Conservation (phyloP, 139 green algal genomes). For the Chlorella vulgaris region DNA sequence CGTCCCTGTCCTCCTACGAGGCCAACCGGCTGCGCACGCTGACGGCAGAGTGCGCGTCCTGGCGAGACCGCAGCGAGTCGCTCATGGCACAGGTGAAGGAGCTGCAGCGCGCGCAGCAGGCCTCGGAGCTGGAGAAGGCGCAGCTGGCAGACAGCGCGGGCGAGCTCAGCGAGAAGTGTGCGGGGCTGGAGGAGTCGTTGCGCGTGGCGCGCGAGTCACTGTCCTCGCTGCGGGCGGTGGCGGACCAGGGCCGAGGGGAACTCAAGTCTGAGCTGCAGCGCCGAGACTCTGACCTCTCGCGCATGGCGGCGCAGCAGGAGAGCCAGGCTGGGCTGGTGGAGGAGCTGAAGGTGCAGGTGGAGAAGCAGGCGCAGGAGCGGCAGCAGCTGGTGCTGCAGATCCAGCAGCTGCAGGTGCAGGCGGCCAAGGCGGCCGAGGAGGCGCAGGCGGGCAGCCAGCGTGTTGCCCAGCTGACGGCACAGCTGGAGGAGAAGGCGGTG, state of each 20-base stretch:
- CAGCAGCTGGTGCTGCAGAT: neutral
- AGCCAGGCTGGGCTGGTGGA: slow-evolving; percentile 6
- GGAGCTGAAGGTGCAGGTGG: slow-evolving; percentile 21
- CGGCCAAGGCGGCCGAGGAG: slow-evolving; percentile 22
- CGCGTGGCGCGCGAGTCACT: slow-evolving; percentile 21
- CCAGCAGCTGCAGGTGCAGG: slow-evolving; percentile 19
- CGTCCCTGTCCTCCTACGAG: slow-evolving; percentile 5
- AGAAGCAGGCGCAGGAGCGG: slow-evolving; percentile 1
- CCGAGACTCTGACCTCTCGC: slow-evolving; percentile 19
- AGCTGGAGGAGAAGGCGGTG: slow-evolving; percentile 11
- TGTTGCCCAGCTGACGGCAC: neutral
- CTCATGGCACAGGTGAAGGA: slow-evolving; percentile 17
- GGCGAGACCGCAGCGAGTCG: slow-evolving; percentile 4
- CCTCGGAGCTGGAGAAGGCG: slow-evolving; percentile 7
- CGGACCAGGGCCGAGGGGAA: neutral
- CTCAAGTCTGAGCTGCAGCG: slow-evolving; percentile 30
- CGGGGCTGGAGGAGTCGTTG: slow-evolving; percentile 16
- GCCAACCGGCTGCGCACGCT: slow-evolving; percentile 27
- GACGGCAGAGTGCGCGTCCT: slow-evolving; percentile 6
- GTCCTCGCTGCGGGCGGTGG: slow-evolving; percentile 22
- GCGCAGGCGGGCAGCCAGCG: neutral
- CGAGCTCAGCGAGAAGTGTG: neutral
- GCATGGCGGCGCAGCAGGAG: neutral
- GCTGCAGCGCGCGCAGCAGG: slow-evolving; percentile 17
- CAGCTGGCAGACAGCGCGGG: slow-evolving; percentile 1